Base-by-base conservation (phyloP, 1,139 yeast species). In the Nakaseomyces sp. region DNA sequence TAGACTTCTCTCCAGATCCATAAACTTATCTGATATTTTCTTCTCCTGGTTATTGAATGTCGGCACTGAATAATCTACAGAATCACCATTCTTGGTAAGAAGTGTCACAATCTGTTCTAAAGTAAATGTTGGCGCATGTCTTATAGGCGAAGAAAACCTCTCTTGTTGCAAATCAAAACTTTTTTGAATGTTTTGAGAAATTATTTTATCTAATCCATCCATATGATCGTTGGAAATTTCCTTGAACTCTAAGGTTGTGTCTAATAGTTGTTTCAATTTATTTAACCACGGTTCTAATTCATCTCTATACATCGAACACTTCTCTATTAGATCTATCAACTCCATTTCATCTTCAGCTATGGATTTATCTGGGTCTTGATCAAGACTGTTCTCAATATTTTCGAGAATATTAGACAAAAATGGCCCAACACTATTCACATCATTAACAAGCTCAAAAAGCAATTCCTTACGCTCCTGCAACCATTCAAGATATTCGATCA, bases 141-240 rank as follows among this genome's bases (percentile, higher is more conserved):
- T 63, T 29, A 63, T 61, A 2, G 77, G 77, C 8, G 74, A 70
- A 2, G 72, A 58, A 40, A 66, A 58, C 47, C 67, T 63, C 24
- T 63, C 55, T 43, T 74, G 72, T 52, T 68, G 71, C 5, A 75
- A 58, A 41, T 63, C 64, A 45, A 66, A 56, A 30, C 71, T 66
- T 32, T 57, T 57, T 43, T 68, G 66, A 32, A 69, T 60, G 53
- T 81, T 76, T 13, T 62, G 63, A 37, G 69, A 72, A 16, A 79
- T 67, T 50, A 80, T 85, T 16, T 58, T 57, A 29, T 70, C 69
- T 25, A 81, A 69, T 1, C 79, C 71, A 12, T 66, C 66, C 49
- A 82, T 69, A 20, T 80, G 76, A 31, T 66, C 66, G 39, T 69
- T 69, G 43, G 69, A 70, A 31, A 83, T 67, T 53, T 83, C 93